Percentiles rank a stretch among this genome's conserved stretches.
These are phyloP conservation scores for Lupinus albus DNA, from an alignment of 306 rosid genomes.

Conservation along the genomic window DNA sequence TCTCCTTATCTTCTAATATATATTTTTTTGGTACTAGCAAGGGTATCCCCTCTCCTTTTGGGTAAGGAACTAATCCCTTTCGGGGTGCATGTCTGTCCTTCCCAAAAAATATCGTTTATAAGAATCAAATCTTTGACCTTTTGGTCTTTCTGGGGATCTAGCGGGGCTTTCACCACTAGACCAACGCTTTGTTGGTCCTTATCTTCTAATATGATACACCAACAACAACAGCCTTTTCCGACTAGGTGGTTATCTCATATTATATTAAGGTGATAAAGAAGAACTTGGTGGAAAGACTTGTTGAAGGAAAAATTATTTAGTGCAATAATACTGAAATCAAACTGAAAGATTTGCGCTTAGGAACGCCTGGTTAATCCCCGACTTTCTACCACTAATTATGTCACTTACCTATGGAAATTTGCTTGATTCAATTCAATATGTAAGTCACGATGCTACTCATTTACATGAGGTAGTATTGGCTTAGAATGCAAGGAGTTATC, in stretches of 20 bases:
- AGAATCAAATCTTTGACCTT: no score
- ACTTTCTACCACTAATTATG: not conserved
- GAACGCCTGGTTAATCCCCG: slow-evolving; percentile 3
- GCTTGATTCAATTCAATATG: not conserved
- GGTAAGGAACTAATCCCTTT: no score
- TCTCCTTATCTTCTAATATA: slow-evolving; percentile 13
- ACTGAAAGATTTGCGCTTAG: not conserved
- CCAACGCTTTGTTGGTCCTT: no score
- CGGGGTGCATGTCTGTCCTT: no score
- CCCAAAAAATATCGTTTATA: no score
- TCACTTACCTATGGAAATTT: not conserved
- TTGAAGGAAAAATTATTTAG: slow-evolving; percentile 24
- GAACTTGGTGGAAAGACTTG: not conserved
- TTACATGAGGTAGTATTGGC: slow-evolving; percentile 7
- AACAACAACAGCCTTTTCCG: not conserved
- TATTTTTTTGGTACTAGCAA: no score
- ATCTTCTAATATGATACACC: slow-evolving; percentile 6
- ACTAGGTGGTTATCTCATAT: not conserved
- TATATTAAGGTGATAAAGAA: not conserved
- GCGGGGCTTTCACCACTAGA: no score
- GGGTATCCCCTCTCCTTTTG: no score
- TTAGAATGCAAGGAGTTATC: slow-evolving; percentile 19
- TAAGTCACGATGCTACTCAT: not conserved
- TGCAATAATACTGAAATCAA: not conserved
- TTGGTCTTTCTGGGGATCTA: no score